Percentiles rank a stretch among this genome's conserved stretches.
These are phyloP conservation scores for Pisolithus sp. DNA, from an alignment of 768 basidiomycete genomes.

Conservation along the genomic window DNA sequence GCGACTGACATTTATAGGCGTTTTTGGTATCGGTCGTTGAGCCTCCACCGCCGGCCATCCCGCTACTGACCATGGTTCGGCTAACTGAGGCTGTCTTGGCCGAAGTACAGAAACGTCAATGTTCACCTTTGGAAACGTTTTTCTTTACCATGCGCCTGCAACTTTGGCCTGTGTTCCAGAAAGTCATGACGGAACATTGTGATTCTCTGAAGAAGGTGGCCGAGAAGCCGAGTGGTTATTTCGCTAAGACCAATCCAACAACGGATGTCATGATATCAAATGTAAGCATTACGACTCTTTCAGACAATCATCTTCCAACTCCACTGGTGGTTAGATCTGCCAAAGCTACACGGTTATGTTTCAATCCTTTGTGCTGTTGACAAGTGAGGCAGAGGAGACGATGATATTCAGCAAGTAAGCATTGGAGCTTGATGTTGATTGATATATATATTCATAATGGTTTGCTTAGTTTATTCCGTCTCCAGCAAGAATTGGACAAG, in stretches of 20 bases:
- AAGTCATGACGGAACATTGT: conserved; percentile 75
- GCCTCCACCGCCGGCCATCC: conserved; percentile 64
- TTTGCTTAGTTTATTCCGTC: conserved; percentile 62
- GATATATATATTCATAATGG: background rate
- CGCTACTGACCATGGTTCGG: conserved; percentile 87
- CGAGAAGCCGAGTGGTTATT: conserved; percentile 62
- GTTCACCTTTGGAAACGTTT: conserved; percentile 75
- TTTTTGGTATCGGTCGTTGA: conserved; percentile 68
- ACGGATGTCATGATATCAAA: conserved; percentile 63
- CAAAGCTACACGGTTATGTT: conserved; percentile 76
- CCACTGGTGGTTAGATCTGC: conserved; percentile 45
- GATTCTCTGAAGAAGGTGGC: conserved; percentile 79
- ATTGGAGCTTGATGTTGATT: background rate
- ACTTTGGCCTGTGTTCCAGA: conserved; percentile 94
- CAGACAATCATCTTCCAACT: background rate
- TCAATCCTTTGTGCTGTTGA: conserved; percentile 74
- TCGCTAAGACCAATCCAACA: conserved; percentile 52
- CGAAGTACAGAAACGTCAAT: conserved; percentile 72
- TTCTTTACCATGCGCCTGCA: conserved; percentile 74
- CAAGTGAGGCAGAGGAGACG: conserved; percentile 81
- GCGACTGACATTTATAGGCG: conserved; percentile 33
- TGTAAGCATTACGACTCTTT: conserved; percentile 33
- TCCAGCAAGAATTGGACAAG: conserved; percentile 77
- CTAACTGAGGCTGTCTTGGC: conserved; percentile 75
- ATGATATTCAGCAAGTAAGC: conserved; percentile 94